These are phyloP conservation scores for Gaertneriomyces semiglobifer DNA, from an alignment of 192 early-diverging fungal species.

Conservation along the genomic window DNA sequence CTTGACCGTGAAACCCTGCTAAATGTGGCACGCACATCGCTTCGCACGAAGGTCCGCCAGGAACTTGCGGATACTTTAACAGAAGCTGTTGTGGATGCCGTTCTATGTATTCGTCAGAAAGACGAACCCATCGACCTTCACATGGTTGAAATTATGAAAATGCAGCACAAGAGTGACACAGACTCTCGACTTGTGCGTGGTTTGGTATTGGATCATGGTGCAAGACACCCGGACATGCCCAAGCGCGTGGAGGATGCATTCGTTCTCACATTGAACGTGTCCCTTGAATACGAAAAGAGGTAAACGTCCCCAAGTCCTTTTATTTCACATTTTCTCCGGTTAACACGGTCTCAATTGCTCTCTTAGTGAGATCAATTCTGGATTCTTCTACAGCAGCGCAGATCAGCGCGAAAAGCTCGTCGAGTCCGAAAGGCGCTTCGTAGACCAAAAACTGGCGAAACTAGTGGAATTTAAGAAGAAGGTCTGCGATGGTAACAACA, in stretches of 20 bases:
- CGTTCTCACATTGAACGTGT: constrained; percentile 93
- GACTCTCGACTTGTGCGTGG: constrained; percentile 92
- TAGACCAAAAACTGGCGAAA: constrained; percentile 90
- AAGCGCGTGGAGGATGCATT: constrained; percentile 87
- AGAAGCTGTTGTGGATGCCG: constrained; percentile 96
- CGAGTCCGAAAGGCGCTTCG: constrained; percentile 93
- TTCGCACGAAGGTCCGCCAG: constrained; percentile 91
- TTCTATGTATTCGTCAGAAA: constrained; percentile 76
- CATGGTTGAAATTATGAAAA: constrained; percentile 99
- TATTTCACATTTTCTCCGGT: background rate
- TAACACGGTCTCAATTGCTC: background rate
- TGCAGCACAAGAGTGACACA: constrained; percentile 98
- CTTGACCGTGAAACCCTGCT: constrained; percentile 90
- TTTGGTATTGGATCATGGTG: constrained; percentile 97
- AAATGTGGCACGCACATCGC: constrained; percentile 89
- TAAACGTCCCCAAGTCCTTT: constrained; percentile 11
- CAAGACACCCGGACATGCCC: constrained; percentile 99
- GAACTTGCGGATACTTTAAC: constrained; percentile 89
- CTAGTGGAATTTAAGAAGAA: constrained; percentile 95
- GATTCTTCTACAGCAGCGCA: constrained; percentile 96
- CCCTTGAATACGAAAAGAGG: constrained; percentile 99
- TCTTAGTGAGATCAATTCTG: constrained; percentile 88
- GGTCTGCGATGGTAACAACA: constrained; percentile 82
- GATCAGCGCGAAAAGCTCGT: constrained; percentile 99
- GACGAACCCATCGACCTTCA: constrained; percentile 93